phyloP scores from a whole-genome alignment of 2,329 filamentous ascomycete genomes.

The Furcasterigmium furcatum region DNA sequence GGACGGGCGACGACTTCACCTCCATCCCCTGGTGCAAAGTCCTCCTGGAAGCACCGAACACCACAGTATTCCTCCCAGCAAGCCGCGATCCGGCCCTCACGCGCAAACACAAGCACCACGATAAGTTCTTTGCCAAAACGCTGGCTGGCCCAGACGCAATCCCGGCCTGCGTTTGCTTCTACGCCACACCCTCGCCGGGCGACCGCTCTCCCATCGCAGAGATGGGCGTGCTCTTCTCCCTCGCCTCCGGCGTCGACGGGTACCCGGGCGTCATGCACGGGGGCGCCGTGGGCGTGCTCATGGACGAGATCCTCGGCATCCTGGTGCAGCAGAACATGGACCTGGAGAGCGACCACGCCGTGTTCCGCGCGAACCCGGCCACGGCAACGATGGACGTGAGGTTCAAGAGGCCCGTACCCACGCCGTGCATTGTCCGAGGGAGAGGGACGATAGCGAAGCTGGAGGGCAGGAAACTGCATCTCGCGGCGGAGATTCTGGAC shows the following conservation, averaged over 20 bases:
- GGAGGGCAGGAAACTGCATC: conserved; percentile 27
- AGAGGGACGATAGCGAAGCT: conserved; percentile 25
- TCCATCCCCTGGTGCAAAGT: conserved; percentile 30
- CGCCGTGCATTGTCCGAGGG: conserved; percentile 23
- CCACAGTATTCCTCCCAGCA: conserved; percentile 27
- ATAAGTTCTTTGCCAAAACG: conserved; percentile 29
- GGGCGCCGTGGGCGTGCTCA: conserved; percentile 27
- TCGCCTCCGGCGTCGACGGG: conserved; percentile 29
- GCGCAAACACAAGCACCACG: conserved; percentile 16
- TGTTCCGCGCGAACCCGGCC: conserved; percentile 23
- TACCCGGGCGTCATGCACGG: conserved; percentile 29
- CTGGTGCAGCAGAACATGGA: conserved; percentile 31
- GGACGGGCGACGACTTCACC: conserved; percentile 20
- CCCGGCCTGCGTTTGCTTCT: conserved; percentile 28
- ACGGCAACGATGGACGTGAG: conserved; percentile 30
- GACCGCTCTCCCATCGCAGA: conserved; percentile 21
- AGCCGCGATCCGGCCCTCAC: conserved; percentile 22
- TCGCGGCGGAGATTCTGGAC: conserved; percentile 25
- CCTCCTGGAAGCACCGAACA: conserved; percentile 19
- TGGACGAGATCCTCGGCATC: conserved; percentile 32
- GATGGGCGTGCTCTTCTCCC: conserved; percentile 24
- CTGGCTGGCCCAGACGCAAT: conserved; percentile 23
- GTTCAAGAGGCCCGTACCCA: conserved; percentile 26
- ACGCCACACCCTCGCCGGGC: conserved; percentile 17
- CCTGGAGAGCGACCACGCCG: conserved; percentile 22